Percentiles rank a stretch among this genome's conserved stretches.
phyloP scores from a whole-genome alignment of 306 rosid species.

The Dryas alaskensis region DNA sequence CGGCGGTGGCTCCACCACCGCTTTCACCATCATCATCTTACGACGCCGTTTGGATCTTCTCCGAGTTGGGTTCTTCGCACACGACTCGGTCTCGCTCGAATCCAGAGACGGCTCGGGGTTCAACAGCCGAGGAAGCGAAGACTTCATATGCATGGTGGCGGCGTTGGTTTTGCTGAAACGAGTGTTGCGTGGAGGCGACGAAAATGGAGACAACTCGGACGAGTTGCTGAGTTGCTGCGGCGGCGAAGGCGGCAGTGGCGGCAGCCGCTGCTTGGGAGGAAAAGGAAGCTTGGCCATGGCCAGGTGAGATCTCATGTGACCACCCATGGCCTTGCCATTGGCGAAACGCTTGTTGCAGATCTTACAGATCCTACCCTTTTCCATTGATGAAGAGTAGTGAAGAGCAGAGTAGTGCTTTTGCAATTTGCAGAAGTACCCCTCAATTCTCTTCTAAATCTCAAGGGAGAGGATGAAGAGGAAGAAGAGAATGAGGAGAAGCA shows the following conservation, averaged over 20 bases:
- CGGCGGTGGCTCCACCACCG: neutral
- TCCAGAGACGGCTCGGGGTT: neutral
- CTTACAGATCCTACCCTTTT: slow-evolving; percentile 35
- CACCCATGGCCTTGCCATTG: slow-evolving; percentile 63
- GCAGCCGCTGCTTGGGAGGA: slow-evolving; percentile 29
- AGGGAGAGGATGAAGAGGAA: neutral
- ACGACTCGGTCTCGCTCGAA: slow-evolving; percentile 17
- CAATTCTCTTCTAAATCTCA: too few species aligned
- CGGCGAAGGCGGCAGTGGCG: neutral
- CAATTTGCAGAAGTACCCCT: neutral
- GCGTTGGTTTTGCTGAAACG: too few species aligned
- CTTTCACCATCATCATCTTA: neutral
- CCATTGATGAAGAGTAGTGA: slow-evolving; percentile 35
- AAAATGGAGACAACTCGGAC: slow-evolving; percentile 15
- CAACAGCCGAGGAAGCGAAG: too few species aligned
- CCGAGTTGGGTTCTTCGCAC: slow-evolving; percentile 24
- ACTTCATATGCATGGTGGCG: too few species aligned
- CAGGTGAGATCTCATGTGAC: slow-evolving; percentile 75
- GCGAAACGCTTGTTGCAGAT: slow-evolving; percentile 50
- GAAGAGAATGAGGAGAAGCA: neutral
- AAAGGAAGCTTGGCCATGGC: slow-evolving; percentile 38
- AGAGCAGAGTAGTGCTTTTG: neutral
- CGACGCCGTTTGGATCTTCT: slow-evolving; percentile 46
- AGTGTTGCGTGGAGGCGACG: neutral
- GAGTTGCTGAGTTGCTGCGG: neutral